Evolutionary conservation across 495 filamentous ascomycete genomes (phyloP).

Genomic region (Mycothermus thermophilus): DNA sequence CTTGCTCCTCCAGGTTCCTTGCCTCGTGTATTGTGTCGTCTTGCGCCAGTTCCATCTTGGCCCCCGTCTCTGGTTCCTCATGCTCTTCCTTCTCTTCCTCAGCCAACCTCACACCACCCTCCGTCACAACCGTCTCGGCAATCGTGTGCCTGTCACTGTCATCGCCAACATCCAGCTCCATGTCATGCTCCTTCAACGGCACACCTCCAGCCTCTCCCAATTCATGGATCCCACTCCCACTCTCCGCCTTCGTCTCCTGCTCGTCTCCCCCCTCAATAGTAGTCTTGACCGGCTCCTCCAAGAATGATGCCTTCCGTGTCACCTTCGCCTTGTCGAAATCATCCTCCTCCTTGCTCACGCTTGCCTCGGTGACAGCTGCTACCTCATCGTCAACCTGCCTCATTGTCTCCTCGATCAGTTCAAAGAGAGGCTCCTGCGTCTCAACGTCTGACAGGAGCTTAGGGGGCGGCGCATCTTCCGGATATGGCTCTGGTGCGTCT

Average conservation of each 20-base stretch:
- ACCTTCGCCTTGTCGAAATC: not conserved
- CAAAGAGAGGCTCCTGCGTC: slow-evolving; percentile 12
- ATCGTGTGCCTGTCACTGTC: too few species aligned
- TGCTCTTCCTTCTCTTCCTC: not conserved
- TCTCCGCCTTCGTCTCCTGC: too few species aligned
- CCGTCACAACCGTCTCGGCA: too few species aligned
- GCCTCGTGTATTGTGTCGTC: not conserved
- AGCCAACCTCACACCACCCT: not conserved
- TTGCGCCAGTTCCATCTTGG: not conserved
- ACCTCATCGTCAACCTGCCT: not conserved
- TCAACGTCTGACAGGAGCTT: slow-evolving; percentile 20
- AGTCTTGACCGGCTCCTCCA: too few species aligned
- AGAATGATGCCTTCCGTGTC: not conserved
- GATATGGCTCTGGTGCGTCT: slow-evolving; percentile 18
- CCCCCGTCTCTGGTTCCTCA: not conserved
- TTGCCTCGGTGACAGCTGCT: slow-evolving; percentile 8
- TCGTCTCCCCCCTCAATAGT: too few species aligned
- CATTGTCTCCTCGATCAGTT: too few species aligned
- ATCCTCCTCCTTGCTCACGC: slow-evolving; percentile 8
- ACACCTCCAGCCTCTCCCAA: not conserved
- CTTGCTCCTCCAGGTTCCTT: too few species aligned
- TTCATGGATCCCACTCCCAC: not conserved
- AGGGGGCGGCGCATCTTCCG: slow-evolving; percentile 11
- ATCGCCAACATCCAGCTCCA: slow-evolving; percentile 1
- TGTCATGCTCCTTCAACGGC: slow-evolving; percentile 1